A percentile compares a stretch with the other conserved stretches of the same genome.
phyloP scores from a whole-genome alignment of 2,329 filamentous ascomycete species.

The Fusarium mundagurra region DNA sequence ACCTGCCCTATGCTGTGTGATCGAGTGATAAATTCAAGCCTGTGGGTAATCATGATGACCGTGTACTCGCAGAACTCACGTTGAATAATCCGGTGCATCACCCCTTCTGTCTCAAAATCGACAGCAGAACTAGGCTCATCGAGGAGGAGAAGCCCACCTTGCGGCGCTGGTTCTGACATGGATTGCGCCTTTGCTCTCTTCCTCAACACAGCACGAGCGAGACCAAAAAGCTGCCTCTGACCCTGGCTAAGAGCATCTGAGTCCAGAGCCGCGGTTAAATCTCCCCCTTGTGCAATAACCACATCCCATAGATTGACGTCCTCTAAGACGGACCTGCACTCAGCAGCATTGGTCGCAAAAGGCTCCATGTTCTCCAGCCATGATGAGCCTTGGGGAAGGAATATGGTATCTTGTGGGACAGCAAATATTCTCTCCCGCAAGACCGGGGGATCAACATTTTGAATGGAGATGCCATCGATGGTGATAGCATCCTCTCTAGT shows the following conservation, averaged over 20 bases:
- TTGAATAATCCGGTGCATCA: neutral
- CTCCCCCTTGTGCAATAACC: neutral
- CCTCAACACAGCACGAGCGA: neutral
- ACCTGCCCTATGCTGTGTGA: neutral
- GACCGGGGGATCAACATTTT: neutral
- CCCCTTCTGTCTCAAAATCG: neutral
- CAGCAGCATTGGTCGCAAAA: neutral
- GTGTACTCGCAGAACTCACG: neutral
- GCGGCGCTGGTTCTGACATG: neutral
- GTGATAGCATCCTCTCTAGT: neutral
- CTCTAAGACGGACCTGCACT: neutral
- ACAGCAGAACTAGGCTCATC: neutral
- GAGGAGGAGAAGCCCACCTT: neutral
- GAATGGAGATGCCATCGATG: neutral
- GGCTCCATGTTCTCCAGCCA: neutral
- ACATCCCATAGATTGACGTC: neutral
- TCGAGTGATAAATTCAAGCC: neutral
- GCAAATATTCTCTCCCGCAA: neutral
- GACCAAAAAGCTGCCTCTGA: neutral
- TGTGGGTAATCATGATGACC: neutral
- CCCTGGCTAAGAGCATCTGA: neutral
- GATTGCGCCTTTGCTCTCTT: neutral
- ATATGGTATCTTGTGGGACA: neutral
- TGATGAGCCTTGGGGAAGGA: neutral
- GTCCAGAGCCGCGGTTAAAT: neutral